Base-by-base conservation (phyloP, 768 basidiomycete genomes). In the Suillus paluster region DNA sequence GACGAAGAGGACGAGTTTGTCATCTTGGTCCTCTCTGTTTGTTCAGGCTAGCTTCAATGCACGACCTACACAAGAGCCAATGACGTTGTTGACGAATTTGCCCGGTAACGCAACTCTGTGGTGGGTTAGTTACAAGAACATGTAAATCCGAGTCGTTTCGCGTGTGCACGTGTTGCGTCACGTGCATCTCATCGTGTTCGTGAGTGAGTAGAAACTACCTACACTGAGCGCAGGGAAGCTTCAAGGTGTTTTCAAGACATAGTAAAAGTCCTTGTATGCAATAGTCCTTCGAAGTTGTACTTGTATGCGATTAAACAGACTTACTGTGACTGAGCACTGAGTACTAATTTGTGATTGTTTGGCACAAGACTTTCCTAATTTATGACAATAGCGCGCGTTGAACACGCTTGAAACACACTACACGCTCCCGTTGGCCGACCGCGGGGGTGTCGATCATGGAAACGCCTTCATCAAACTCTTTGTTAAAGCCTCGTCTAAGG, bases 401-500 rank as follows among this genome's bases (percentile, higher is more conserved):
- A 64, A 71, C 71, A 59, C 64, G 68, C 41, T 58, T 55, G 38
- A 58, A 56, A 60, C 63, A 66, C 63, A 59, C 64, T 60, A 60
- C 63, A 60, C 63, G 68, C 61, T 50, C 53, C 59, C 38, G 52
- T 57, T 53, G 42, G 60, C 48, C 49, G 42, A 48, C n/a, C n/a
- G n/a, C 52, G 53, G 36, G 46, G 49, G 48, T 50, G 58, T 50
- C 46, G 60, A 50, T 55, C 56, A 71, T 70, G 70, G 70, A 71
- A 3, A 52, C 65, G 12, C 57, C 65, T 2, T 63, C 65, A 10
- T 63, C 66, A 19, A 50, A 45, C 27, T 54, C 57, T 25, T 59
- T 66, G 11, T 55, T 63, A 55, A 66, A 54, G n/a, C 70, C 70
- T 30, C 70, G 70, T 54, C 58, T 66, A n/a, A 63, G 70, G 36